Percentiles rank a stretch among this genome's conserved stretches.
These are phyloP conservation scores for Podaxis sp. DNA, from an alignment of 768 basidiomycete genomes.

Conservation along the genomic window DNA sequence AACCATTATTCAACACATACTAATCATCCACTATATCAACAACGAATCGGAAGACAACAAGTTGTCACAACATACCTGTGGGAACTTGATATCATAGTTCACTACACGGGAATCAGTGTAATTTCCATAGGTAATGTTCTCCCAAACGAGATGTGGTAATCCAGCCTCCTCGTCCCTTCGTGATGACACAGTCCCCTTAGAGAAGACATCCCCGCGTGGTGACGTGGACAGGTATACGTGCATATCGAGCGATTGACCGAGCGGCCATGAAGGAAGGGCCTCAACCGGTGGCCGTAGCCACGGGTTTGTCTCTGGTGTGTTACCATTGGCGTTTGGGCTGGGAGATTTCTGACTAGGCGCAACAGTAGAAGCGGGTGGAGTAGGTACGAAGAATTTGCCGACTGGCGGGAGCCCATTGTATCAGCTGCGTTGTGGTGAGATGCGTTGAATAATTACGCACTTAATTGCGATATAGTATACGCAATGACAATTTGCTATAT, in stretches of 20 bases:
- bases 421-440: neutral
- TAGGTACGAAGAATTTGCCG: slow-evolving; percentile 11
- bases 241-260: slow-evolving; percentile 64
- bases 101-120: slow-evolving; percentile 62
- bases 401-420: neutral
- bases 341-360: neutral
- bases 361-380: neutral
- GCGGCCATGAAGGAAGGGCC: slow-evolving; percentile 56
- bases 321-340: neutral
- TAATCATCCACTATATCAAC: slow-evolving; percentile 26
- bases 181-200: slow-evolving; percentile 50
- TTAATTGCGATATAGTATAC: slow-evolving; percentile 65
- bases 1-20: slow-evolving; percentile 77
- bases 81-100: slow-evolving; percentile 63
- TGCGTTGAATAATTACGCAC: slow-evolving; percentile 33
- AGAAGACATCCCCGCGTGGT: slow-evolving; percentile 60
- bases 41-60: slow-evolving; percentile 1
- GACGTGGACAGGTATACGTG: slow-evolving; percentile 74
- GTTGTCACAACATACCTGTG: slow-evolving; percentile 47
- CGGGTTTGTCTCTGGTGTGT: slow-evolving; percentile 40
- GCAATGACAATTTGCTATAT: slow-evolving; percentile 67
- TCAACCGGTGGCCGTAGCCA: slow-evolving; percentile 54
- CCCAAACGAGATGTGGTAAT: slow-evolving; percentile 74
- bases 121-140: slow-evolving; percentile 76
- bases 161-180: slow-evolving; percentile 45